These are phyloP conservation scores for Gelatoporia subvermispora DNA, from an alignment of 768 basidiomycete genomes.

Conservation along the genomic window DNA sequence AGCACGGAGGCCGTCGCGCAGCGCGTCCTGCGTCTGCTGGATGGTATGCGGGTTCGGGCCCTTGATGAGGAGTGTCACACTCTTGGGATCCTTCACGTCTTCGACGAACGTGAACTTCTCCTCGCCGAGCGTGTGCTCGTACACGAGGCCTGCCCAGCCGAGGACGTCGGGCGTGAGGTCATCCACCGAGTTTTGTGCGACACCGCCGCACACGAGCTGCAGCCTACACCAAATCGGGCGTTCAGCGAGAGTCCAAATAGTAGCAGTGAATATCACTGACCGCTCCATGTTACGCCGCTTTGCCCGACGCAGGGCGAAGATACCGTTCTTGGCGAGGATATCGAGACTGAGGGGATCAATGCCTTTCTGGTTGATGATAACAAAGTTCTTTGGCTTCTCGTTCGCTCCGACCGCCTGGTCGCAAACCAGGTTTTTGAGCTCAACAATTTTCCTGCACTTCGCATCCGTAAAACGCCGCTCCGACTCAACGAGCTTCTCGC, in stretches of 20 bases:
- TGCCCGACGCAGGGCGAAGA: constrained; percentile 88
- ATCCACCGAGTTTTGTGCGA: constrained; percentile 96
- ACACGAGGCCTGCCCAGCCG: constrained; percentile 97
- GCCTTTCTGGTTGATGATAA: constrained; percentile 97
- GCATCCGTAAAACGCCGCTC: constrained; percentile 92
- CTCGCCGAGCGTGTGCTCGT: constrained; percentile 98
- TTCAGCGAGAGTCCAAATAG: background rate
- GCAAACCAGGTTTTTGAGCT: constrained; percentile 93
- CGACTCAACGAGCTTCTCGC: constrained; percentile 97
- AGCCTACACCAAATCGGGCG: constrained; percentile 43
- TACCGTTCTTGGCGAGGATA: constrained; percentile 94
- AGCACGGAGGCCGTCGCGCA: constrained; percentile 91
- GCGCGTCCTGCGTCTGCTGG: constrained; percentile 95
- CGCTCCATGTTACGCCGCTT: constrained; percentile 99
- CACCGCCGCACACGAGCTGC: constrained; percentile 91
- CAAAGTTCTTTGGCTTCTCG: constrained; percentile 83
- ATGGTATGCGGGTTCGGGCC: constrained; percentile 96
- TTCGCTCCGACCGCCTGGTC: constrained; percentile 84
- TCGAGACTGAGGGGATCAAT: constrained; percentile 97
- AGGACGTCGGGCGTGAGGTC: constrained; percentile 88
- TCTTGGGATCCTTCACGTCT: constrained; percentile 92
- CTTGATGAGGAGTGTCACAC: constrained; percentile 94
- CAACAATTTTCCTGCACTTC: constrained; percentile 93
- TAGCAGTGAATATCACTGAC: constrained; percentile 41
- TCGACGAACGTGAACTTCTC: constrained; percentile 98